phyloP scores from a whole-genome alignment of 768 basidiomycete species.

The Termitomyces sp. region DNA sequence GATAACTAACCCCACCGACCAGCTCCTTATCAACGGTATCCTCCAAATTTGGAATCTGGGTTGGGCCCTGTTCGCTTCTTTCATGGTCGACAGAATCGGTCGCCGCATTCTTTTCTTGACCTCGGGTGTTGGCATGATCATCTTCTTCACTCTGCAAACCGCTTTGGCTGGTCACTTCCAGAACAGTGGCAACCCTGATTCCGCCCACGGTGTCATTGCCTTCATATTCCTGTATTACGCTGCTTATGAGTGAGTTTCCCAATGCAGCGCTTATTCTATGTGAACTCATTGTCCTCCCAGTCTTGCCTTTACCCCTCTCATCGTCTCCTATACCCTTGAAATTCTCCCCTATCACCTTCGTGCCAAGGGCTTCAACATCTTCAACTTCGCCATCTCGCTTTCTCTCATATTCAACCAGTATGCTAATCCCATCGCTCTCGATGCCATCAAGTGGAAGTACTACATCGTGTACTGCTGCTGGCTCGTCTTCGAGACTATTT shows the following conservation, averaged over 20 bases:
- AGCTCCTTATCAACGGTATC: slow-evolving; percentile 83
- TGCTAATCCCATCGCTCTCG: slow-evolving; percentile 76
- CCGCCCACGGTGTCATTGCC: slow-evolving; percentile 70
- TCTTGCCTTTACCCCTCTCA: slow-evolving; percentile 80
- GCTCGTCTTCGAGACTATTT: slow-evolving; percentile 61
- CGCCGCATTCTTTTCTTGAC: slow-evolving; percentile 67
- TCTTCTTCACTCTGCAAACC: slow-evolving; percentile 67
- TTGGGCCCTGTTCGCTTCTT: slow-evolving; percentile 53
- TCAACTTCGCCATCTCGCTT: slow-evolving; percentile 72
- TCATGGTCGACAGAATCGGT: slow-evolving; percentile 59
- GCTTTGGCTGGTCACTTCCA: slow-evolving; percentile 56
- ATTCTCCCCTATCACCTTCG: slow-evolving; percentile 80
- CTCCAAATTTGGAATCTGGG: slow-evolving; percentile 77
- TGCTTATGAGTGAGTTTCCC: slow-evolving; percentile 57
- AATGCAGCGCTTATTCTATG: neutral
- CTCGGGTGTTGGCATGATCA: slow-evolving; percentile 50
- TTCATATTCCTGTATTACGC: slow-evolving; percentile 84
- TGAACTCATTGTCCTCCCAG: slow-evolving; percentile 20
- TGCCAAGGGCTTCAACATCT: slow-evolving; percentile 81
- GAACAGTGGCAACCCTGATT: slow-evolving; percentile 29
- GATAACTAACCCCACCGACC: slow-evolving; percentile 50
- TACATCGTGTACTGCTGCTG: slow-evolving; percentile 73
- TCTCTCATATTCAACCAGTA: slow-evolving; percentile 89
- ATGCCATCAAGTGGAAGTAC: slow-evolving; percentile 66
- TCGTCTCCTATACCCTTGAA: slow-evolving; percentile 84